phyloP scores from a whole-genome alignment of 768 basidiomycete species.

The Agrocybe chaxingu region DNA sequence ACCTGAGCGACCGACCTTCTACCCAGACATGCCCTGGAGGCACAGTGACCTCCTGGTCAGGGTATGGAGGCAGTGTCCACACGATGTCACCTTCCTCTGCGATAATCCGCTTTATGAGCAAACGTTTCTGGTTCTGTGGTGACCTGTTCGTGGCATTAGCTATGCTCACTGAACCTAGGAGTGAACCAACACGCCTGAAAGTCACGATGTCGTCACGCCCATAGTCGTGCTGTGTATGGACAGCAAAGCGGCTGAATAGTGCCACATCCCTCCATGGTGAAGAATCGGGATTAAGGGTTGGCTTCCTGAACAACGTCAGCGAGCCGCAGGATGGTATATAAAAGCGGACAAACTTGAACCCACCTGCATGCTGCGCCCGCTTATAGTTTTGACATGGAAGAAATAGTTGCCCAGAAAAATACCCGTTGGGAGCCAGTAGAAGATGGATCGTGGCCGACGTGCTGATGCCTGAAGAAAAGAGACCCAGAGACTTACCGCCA shows the following conservation, averaged over 20 bases:
- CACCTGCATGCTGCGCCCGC: slow-evolving; percentile 77
- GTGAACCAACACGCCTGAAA: slow-evolving; percentile 39
- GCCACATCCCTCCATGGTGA: slow-evolving; percentile 61
- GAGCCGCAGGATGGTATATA: not conserved
- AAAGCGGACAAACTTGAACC: slow-evolving; percentile 9
- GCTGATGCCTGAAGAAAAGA: no score
- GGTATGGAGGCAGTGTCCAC: slow-evolving; percentile 67
- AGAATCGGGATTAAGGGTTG: slow-evolving; percentile 72
- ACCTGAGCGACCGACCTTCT: slow-evolving; percentile 46
- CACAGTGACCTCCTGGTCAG: slow-evolving; percentile 46
- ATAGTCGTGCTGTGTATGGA: slow-evolving; percentile 33
- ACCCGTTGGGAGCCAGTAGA: slow-evolving; percentile 60
- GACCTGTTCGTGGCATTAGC: slow-evolving; percentile 38
- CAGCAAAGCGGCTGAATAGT: slow-evolving; percentile 54
- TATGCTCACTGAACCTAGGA: not conserved
- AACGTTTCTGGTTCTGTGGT: slow-evolving; percentile 48
- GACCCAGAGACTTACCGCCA: no score
- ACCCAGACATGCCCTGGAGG: slow-evolving; percentile 72
- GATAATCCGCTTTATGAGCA: slow-evolving; percentile 65
- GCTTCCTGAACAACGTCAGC: slow-evolving; percentile 34
- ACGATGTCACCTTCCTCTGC: slow-evolving; percentile 63
- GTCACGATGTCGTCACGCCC: slow-evolving; percentile 64
- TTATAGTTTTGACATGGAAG: slow-evolving; percentile 50
- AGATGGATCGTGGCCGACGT: slow-evolving; percentile 14
- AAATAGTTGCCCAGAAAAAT: slow-evolving; percentile 47